phyloP scores from a whole-genome alignment of 2,329 filamentous ascomycete species.

The Verticillium isaacii region DNA sequence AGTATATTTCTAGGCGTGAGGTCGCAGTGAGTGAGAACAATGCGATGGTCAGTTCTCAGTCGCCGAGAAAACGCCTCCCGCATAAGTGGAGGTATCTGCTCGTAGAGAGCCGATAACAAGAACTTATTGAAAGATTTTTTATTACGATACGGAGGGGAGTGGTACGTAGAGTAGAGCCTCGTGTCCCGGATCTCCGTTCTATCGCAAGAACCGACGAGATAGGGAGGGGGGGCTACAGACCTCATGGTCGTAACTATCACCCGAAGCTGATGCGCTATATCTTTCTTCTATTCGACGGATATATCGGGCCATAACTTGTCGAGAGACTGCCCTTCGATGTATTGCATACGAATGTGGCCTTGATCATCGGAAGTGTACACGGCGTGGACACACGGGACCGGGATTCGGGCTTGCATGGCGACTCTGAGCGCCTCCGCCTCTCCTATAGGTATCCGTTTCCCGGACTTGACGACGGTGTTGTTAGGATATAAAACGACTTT shows the following conservation, averaged over 20 bases:
- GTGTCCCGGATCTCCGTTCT: conserved; percentile 20
- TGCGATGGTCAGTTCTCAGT: conserved; percentile 19
- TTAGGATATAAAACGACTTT: conserved; percentile 16
- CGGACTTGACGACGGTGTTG: conserved; percentile 20
- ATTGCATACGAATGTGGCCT: conserved; percentile 18
- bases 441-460: conserved; percentile 14
- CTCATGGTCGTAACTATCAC: conserved; percentile 19
- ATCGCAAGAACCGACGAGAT: conserved; percentile 19
- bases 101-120: conserved; percentile 13
- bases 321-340: conserved; percentile 19
- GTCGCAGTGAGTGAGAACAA: conserved; percentile 42
- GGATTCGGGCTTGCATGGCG: conserved; percentile 13
- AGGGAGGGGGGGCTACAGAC: conserved; percentile 13
- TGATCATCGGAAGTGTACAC: conserved; percentile 13
- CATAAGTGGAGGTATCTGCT: conserved; percentile 13
- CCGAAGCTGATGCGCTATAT: conserved; percentile 18
- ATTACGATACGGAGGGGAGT: conserved; percentile 14
- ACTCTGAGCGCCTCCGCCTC: conserved; percentile 21
- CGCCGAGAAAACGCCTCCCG: conserved; percentile 15
- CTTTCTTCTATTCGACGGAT: conserved; percentile 14
- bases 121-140: conserved; percentile 20
- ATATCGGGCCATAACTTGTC: conserved; percentile 19
- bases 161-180: conserved; percentile 14
- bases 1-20: conserved; percentile 40
- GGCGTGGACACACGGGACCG: conserved; percentile 16